phyloP scores from a whole-genome alignment of 805 yeast genomes.

The Kuraishia molischiana region DNA sequence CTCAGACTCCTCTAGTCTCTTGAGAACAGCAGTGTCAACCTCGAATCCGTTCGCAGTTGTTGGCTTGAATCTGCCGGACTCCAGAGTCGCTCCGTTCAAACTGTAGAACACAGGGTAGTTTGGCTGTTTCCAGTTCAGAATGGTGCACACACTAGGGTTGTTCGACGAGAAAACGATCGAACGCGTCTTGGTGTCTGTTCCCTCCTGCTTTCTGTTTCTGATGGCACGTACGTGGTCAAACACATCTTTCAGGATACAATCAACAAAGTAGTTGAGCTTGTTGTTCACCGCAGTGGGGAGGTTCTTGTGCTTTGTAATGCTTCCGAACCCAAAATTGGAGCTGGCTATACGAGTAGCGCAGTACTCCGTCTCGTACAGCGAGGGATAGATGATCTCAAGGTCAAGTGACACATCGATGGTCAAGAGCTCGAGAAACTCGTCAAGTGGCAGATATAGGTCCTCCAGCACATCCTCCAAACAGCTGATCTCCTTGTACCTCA shows the following conservation, averaged over 20 bases:
- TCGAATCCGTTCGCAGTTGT: conserved; percentile 33
- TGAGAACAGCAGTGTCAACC: conserved; percentile 4
- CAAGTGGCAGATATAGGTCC: conserved; percentile 48
- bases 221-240: conserved; percentile 66
- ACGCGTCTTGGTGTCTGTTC: conserved; percentile 28
- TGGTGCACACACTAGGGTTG: conserved; percentile 85
- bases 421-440: conserved; percentile 43
- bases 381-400: conserved; percentile 71
- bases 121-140: conserved; percentile 97
- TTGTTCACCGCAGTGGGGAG: background rate
- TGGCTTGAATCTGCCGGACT: conserved; percentile 16
- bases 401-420: conserved; percentile 56
- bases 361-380: conserved; percentile 26
- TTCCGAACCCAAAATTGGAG: background rate
- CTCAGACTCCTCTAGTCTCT: background rate
- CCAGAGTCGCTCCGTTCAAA: conserved; percentile 53
- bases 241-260: conserved; percentile 56
- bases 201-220: conserved; percentile 16
- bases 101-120: conserved; percentile 89
- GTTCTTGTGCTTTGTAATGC: background rate
- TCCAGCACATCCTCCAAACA: conserved; percentile 33
- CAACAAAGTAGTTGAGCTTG: conserved; percentile 42
- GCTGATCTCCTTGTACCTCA: conserved; percentile 15
- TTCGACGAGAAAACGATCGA: conserved; percentile 79
- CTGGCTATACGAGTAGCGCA: conserved; percentile 11